These are phyloP conservation scores for Abelmoschus esculentus DNA, from an alignment of 345 rosid species.

Conservation along the genomic window DNA sequence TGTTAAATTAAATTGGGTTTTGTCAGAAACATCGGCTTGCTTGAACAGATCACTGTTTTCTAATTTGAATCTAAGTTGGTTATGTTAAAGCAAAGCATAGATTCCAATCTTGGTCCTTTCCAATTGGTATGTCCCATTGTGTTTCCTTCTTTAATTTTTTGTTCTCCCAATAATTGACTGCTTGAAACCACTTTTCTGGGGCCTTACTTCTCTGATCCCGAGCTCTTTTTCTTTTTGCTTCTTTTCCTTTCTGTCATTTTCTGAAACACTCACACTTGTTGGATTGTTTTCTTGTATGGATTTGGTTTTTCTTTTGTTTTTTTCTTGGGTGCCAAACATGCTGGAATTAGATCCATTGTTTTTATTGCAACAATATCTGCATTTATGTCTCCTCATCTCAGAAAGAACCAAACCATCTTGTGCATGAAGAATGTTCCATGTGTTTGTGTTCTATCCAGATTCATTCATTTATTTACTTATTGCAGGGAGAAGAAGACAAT, in stretches of 20 bases:
- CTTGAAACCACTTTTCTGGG: slow-evolving; percentile 26
- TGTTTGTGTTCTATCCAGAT: neutral
- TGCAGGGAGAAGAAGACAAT: slow-evolving; percentile 10
- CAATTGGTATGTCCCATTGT: slow-evolving; percentile 19
- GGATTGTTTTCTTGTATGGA: neutral
- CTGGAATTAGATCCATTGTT: neutral
- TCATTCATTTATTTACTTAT: neutral
- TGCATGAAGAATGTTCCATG: slow-evolving; percentile 15
- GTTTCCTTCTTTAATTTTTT: slow-evolving; percentile 17
- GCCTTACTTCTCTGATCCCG: no score
- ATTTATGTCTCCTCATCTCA: neutral
- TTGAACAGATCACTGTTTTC: neutral
- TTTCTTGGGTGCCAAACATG: slow-evolving; percentile 5
- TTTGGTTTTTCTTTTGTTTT: neutral
- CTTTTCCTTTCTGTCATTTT: slow-evolving; percentile 30
- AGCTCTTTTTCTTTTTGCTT: slow-evolving; percentile 23
- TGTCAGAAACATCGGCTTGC: slow-evolving; percentile 37
- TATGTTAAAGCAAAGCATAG: slow-evolving; percentile 15
- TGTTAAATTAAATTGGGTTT: neutral
- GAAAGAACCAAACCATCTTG: neutral
- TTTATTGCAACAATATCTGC: neutral
- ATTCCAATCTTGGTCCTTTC: slow-evolving; percentile 18
- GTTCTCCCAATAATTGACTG: slow-evolving; percentile 23
- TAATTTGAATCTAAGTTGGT: slow-evolving; percentile 11
- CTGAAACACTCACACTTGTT: slow-evolving; percentile 4